Percentiles rank a stretch among this genome's conserved stretches.
phyloP scores from a whole-genome alignment of 805 yeast genomes.

The Metschnikowia anglica region DNA sequence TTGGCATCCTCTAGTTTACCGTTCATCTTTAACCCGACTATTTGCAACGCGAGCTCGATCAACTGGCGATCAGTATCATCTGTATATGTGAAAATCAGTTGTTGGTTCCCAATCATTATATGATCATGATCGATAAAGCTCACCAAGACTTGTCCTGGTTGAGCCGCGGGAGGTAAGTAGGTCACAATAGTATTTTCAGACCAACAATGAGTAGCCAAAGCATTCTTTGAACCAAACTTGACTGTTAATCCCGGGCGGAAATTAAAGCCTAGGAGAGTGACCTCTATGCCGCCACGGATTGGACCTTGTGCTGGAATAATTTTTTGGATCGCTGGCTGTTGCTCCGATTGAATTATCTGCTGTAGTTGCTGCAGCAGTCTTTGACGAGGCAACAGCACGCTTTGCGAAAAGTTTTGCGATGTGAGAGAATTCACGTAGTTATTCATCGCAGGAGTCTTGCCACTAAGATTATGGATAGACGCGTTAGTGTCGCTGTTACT shows the following conservation, averaged over 20 bases:
- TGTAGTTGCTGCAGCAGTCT: constrained; percentile 21
- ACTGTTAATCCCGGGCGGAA: constrained; percentile 82
- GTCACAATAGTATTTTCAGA: constrained; percentile 91
- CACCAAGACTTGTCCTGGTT: constrained; percentile 89
- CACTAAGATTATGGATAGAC: constrained; percentile 20
- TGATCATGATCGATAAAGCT: constrained; percentile 61
- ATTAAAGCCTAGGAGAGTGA: constrained; percentile 83
- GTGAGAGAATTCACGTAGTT: constrained; percentile 3
- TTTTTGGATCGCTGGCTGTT: constrained; percentile 56
- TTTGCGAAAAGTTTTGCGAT: constrained; percentile 4
- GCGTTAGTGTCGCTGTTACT: constrained; percentile 47
- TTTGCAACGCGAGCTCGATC: constrained; percentile 92
- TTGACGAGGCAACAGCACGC: constrained; percentile 17
- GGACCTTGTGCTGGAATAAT: constrained; percentile 97
- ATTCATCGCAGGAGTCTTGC: constrained; percentile 7
- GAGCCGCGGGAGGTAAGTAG: constrained; percentile 85
- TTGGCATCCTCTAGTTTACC: constrained; percentile 94
- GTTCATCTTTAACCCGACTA: constrained; percentile 95
- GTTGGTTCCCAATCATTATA: constrained; percentile 34
- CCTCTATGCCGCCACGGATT: constrained; percentile 92
- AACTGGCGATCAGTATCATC: constrained; percentile 95
- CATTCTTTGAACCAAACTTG: constrained; percentile 79
- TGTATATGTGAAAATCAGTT: constrained; percentile 80
- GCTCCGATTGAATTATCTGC: constrained; percentile 12
- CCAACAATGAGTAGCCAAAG: constrained; percentile 93